Conservation (phyloP, 495 filamentous ascomycete species). For the Stereocaulon alpinum region DNA sequence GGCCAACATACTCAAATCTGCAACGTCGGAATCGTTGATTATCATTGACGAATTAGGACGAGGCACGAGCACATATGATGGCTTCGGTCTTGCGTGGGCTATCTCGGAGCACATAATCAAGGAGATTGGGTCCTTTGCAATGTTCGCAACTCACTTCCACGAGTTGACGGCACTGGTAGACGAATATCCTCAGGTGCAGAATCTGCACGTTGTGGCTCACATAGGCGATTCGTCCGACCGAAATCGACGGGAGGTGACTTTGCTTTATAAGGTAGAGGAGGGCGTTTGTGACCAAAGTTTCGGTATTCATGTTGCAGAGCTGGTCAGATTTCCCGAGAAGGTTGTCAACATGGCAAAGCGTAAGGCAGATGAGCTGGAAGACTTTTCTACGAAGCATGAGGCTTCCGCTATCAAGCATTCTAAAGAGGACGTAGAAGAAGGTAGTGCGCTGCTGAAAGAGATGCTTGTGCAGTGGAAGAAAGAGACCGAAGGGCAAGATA, state of each 20-base stretch:
- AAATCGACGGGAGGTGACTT: slow-evolving; percentile 72
- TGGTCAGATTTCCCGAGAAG: slow-evolving; percentile 95
- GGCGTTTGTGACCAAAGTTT: slow-evolving; percentile 96
- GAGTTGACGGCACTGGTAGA: slow-evolving; percentile 87
- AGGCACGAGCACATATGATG: slow-evolving; percentile 96
- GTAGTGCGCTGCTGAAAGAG: slow-evolving; percentile 76
- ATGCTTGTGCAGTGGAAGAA: slow-evolving; percentile 82
- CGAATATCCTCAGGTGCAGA: slow-evolving; percentile 74
- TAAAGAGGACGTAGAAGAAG: slow-evolving; percentile 82
- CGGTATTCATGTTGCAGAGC: slow-evolving; percentile 95
- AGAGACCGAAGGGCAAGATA: slow-evolving; percentile 52
- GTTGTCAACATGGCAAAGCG: slow-evolving; percentile 97
- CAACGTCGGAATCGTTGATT: slow-evolving; percentile 86
- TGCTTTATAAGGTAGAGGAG: slow-evolving; percentile 91
- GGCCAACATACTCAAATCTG: slow-evolving; percentile 94
- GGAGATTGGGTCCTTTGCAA: slow-evolving; percentile 82
- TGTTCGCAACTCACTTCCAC: slow-evolving; percentile 98
- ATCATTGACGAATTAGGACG: slow-evolving; percentile 99
- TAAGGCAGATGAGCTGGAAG: slow-evolving; percentile 95
- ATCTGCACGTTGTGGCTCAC: slow-evolving; percentile 92
- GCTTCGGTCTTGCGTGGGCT: slow-evolving; percentile 95
- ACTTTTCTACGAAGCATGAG: slow-evolving; percentile 67
- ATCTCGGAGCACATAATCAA: slow-evolving; percentile 96
- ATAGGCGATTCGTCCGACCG: slow-evolving; percentile 51
- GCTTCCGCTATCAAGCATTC: slow-evolving; percentile 48